These are phyloP conservation scores for Delonix regia DNA, from an alignment of 306 rosid genomes.

Conservation along the genomic window DNA sequence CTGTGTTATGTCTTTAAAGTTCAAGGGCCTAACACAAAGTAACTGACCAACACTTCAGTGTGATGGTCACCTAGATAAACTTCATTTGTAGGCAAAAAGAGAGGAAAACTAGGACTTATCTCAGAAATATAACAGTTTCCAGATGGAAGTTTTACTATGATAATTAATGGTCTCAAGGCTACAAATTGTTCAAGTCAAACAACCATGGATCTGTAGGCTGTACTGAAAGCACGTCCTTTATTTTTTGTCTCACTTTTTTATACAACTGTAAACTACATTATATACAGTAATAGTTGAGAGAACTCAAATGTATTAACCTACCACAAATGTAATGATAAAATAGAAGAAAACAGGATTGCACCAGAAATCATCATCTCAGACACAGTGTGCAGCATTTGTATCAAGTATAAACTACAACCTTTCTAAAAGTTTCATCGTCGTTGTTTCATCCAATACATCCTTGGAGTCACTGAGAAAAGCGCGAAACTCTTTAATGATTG, in stretches of 20 bases:
- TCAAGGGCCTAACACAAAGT: no score
- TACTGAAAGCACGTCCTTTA: slow-evolving; percentile 12
- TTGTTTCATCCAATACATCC: slow-evolving; percentile 93
- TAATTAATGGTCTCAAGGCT: slow-evolving; percentile 25
- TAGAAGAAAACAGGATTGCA: slow-evolving; percentile 15
- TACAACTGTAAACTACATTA: no score
- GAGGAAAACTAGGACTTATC: background rate
- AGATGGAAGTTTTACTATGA: background rate
- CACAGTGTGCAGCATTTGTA: slow-evolving; percentile 27
- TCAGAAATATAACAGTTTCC: slow-evolving; percentile 12
- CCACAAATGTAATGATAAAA: background rate
- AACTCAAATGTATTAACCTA: slow-evolving; percentile 9
- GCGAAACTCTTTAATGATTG: slow-evolving; percentile 79
- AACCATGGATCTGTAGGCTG: slow-evolving; percentile 1
- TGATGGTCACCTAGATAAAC: slow-evolving; percentile 1
- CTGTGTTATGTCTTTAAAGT: no score
- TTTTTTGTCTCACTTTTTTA: background rate
- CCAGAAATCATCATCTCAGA: background rate
- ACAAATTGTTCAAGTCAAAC: slow-evolving; percentile 16
- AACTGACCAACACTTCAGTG: slow-evolving; percentile 1
- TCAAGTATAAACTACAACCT: slow-evolving; percentile 57
- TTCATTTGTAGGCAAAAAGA: background rate
- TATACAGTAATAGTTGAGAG: slow-evolving; percentile 17
- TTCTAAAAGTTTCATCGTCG: slow-evolving; percentile 91
- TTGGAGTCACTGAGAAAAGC: slow-evolving; percentile 95